Evolutionary conservation across 2,329 filamentous ascomycete species (phyloP), one percentile per base, ranked within the genome.

Genomic region (Fusarium clavum): DNA sequence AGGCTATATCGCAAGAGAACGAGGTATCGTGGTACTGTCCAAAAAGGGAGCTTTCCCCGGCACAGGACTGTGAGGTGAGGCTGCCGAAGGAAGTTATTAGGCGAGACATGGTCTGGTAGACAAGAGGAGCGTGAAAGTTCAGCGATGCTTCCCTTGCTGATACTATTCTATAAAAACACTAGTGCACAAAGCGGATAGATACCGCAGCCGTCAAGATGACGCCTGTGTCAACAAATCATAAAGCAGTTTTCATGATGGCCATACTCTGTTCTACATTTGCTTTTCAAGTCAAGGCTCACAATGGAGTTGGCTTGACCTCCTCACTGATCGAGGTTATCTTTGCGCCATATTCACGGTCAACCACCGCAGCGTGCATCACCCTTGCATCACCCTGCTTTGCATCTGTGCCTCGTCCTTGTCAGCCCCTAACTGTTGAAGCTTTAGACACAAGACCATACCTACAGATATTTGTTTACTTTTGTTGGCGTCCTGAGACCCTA

Each of bases 1-100:
- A 82, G 96, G 97, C 43, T 99, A 99, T 81, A 99, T 99, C 73
- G 91, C 95, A 32, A 91, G 95, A 57, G 94, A 97, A 73, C 90
- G 92, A 73, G 92, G 92, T 34, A 94, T 94, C 72, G 92, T 99
- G 29, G 96, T 99, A 22, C 83, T 99, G 61, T 98, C 94, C 80
- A 98, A 98, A 81, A 92, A 88, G 62, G 94, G 93, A 43, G 95
- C 96, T 4, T 99, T 99, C 77, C 96, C 97, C 1, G 94, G 94
- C 25, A 98, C 97, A 25, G 92, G 93, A 20, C 81, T 91, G 49
- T 91, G 70, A 77, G 53, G 38, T 91, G 69, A 77, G 46, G 43
- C 46, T 40, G 30, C 20, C 32, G 27, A 51, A 40, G 11, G 27
- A 54, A 43, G 34, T n/a, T 22, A 57, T 71, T 68, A 54, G 32